Conservation (phyloP, 352 stramenopile species). For the Phytophthora uliginosa region DNA sequence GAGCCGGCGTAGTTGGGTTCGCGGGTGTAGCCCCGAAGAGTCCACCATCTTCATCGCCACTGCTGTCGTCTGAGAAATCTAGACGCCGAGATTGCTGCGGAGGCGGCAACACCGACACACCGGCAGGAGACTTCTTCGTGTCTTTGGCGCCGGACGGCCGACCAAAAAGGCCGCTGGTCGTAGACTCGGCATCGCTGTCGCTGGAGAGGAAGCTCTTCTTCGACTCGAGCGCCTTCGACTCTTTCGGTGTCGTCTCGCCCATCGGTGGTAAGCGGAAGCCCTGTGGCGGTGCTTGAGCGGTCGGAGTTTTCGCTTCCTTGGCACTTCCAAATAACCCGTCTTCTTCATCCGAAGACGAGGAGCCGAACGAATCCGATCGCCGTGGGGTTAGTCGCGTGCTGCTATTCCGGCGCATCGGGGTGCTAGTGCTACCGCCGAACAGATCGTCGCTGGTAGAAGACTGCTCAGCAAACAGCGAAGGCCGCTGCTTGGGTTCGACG, state of each 20-base stretch:
- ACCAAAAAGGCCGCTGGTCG: constrained; percentile 49
- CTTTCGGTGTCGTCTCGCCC: constrained; percentile 20
- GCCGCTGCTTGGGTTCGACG: constrained; percentile 24
- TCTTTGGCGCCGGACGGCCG: constrained; percentile 33
- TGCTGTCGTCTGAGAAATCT: constrained; percentile 65
- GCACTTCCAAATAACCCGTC: constrained; percentile 58
- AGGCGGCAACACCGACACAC: constrained; percentile 27
- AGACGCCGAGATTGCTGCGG: constrained; percentile 33
- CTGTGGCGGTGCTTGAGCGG: constrained; percentile 21
- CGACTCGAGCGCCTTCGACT: constrained; percentile 20
- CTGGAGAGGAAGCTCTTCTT: constrained; percentile 47
- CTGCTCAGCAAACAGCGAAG: constrained; percentile 25
- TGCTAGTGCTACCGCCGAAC: too few relatives aligned
- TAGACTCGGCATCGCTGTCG: constrained; percentile 52
- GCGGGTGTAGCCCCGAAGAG: constrained; percentile 60
- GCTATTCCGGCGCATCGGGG: constrained; percentile 27
- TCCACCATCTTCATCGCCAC: constrained; percentile 60
- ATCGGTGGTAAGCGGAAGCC: constrained; percentile 43
- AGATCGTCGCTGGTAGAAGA: too few relatives aligned
- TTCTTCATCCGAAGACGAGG: constrained; percentile 51
- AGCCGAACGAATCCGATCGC: constrained; percentile 59
- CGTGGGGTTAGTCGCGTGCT: constrained; percentile 37
- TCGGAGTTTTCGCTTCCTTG: constrained; percentile 26
- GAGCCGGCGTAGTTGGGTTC: constrained; percentile 14
- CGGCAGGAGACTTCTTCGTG: constrained; percentile 23